Evolutionary conservation across 2,329 filamentous ascomycete genomes (phyloP).

Genomic region (Pseudocercospora pini-densiflorae): DNA sequence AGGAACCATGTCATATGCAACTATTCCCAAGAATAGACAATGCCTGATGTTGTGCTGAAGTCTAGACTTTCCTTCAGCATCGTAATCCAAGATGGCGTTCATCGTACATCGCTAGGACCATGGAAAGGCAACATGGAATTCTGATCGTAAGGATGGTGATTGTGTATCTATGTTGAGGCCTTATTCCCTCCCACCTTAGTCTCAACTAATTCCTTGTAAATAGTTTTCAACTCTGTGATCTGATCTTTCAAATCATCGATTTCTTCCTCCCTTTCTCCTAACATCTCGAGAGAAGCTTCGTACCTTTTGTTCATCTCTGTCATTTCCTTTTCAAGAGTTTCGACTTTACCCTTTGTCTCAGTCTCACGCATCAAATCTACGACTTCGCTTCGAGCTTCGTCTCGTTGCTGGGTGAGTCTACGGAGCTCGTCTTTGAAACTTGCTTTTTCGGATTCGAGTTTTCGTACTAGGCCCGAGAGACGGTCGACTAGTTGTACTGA

Average conservation of each 20-base stretch:
- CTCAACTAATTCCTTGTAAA: conserved; percentile 92
- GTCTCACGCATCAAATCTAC: conserved; percentile 85
- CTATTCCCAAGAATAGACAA: too few species aligned
- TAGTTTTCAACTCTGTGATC: conserved; percentile 90
- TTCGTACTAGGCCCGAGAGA: conserved; percentile 90
- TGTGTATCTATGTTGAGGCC: not conserved
- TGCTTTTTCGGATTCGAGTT: conserved; percentile 90
- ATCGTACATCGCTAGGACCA: not conserved
- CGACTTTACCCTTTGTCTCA: conserved; percentile 69
- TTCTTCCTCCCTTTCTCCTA: conserved; percentile 95
- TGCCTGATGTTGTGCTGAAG: too few species aligned
- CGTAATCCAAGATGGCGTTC: not conserved
- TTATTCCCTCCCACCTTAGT: conserved; percentile 33
- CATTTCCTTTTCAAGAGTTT: conserved; percentile 70
- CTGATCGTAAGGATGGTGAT: too few species aligned
- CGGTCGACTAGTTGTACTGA: conserved; percentile 94
- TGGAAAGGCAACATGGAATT: too few species aligned
- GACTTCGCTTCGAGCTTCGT: conserved; percentile 92
- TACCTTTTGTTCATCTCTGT: conserved; percentile 75
- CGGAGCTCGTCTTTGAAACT: conserved; percentile 84
- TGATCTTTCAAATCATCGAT: conserved; percentile 90
- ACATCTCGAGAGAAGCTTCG: conserved; percentile 87
- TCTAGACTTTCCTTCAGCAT: not conserved
- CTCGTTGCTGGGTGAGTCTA: conserved; percentile 80
- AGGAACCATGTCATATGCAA: not conserved